These are phyloP conservation scores for Globisporangium okanoganense DNA, from an alignment of 352 stramenopile genomes.

Conservation along the genomic window DNA sequence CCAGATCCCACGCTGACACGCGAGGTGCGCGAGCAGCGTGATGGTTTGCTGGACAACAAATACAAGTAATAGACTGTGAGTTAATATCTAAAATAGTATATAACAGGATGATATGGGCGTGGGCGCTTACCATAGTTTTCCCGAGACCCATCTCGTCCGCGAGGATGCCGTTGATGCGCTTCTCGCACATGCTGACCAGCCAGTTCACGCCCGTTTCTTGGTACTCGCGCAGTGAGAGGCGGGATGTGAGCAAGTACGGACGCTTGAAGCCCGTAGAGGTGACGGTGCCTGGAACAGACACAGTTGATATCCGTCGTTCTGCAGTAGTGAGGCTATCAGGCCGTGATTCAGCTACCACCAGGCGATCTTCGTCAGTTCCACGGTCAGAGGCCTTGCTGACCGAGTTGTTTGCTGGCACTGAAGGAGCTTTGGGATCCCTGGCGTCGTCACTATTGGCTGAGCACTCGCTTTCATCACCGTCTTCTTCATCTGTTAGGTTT, in stretches of 20 bases:
- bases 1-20: slow-evolving; percentile 90
- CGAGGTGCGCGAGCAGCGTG: slow-evolving; percentile 94
- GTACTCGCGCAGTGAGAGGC: slow-evolving; percentile 69
- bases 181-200: slow-evolving; percentile 97
- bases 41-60: too few relatives aligned
- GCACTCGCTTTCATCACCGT: neutral
- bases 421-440: neutral
- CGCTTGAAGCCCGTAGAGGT: slow-evolving; percentile 37
- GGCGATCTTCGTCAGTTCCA: neutral
- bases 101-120: too few relatives aligned
- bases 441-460: neutral
- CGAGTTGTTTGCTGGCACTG: neutral
- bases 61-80: too few relatives aligned
- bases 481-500: slow-evolving; percentile 3
- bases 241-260: slow-evolving; percentile 65
- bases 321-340: neutral
- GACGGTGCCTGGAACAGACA: neutral
- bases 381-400: neutral
- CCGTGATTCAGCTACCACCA: neutral
- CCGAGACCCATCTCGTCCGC: slow-evolving; percentile 96
- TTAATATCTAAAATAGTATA: too few relatives aligned
- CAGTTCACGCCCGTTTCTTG: slow-evolving; percentile 93
- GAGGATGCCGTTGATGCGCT: slow-evolving; percentile 98
- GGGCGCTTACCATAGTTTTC: slow-evolving; percentile 74
- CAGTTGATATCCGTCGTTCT: neutral